These are phyloP conservation scores for Streptanthus diversifolius DNA, from an alignment of 345 rosid genomes.

Conservation along the genomic window DNA sequence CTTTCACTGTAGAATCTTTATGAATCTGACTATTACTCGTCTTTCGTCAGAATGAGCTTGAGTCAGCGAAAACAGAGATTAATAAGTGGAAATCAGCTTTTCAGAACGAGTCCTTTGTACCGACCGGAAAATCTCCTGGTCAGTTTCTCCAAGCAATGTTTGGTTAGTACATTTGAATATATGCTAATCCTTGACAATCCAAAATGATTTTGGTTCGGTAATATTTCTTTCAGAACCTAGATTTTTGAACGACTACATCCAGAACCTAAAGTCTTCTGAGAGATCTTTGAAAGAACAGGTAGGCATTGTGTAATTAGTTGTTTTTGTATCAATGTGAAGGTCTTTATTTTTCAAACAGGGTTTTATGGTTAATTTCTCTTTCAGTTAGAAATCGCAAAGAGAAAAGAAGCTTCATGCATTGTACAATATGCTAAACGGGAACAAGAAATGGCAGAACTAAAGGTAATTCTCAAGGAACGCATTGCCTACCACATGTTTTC, in stretches of 20 bases:
- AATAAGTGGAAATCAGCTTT: constrained; percentile 85
- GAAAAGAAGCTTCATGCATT: constrained; percentile 96
- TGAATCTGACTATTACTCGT: not conserved
- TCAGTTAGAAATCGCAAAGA: constrained; percentile 89
- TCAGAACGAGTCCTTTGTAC: constrained; percentile 63
- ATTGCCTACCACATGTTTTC: not conserved
- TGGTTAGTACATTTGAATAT: constrained; percentile 10
- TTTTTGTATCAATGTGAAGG: not conserved
- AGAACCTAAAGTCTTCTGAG: constrained; percentile 75
- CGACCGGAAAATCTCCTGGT: constrained; percentile 75
- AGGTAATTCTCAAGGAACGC: constrained; percentile 40
- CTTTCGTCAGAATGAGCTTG: constrained; percentile 57
- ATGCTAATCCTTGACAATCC: not conserved
- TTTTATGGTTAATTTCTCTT: constrained; percentile 25
- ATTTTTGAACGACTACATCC: constrained; percentile 66
- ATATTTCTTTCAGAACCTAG: constrained; percentile 62
- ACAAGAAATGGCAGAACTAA: constrained; percentile 91
- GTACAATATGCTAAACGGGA: constrained; percentile 93
- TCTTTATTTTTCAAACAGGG: not conserved
- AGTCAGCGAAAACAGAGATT: constrained; percentile 72
- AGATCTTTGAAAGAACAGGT: constrained; percentile 88
- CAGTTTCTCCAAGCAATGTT: constrained; percentile 30
- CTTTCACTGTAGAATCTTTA: not conserved
- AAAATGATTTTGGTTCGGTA: constrained; percentile 4
- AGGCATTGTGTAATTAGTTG: constrained; percentile 11